Base-by-base conservation (phyloP, 2,329 filamentous ascomycete genomes). In the Coleophoma cylindrospora region DNA sequence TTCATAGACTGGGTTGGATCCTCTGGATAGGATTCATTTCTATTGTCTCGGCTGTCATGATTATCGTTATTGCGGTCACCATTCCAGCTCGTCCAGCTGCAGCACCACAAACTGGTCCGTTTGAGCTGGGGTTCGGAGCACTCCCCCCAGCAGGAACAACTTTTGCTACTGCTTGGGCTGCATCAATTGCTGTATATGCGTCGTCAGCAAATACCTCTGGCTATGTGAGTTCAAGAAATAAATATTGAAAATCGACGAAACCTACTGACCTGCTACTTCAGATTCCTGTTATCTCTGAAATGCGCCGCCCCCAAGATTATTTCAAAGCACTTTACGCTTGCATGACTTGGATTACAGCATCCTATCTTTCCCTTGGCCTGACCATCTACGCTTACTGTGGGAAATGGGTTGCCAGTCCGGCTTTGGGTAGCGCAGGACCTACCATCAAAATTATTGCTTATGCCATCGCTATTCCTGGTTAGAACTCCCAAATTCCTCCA, bases 301-400 rank as follows among this genome's bases (percentile, higher is more conserved):
- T 52, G 46, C 33, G 47, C 21, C 32, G 40, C 6, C 50, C 50
- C 8, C 46, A 32, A 43, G 50, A 52, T 17, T 52, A 52, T 36
- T 45, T 45, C 37, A 52, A 52, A 32, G 32, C 36, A 14, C 33
- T 51, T 9, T 48, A 48, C n/a, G 34, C 22, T 3, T 51, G 50
- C 40, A 40, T 48, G 45, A 36, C 34, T 2, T 40, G 38, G 38
- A 45, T 51, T 22, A 48, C 45, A 2, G 37, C 45, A 3, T 45
- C 45, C 13, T 51, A 51, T 17, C 45, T 51, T 17, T 34, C 50
- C 34, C 17, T 51, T 3, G 32, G 34, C 11, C 21, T 48, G 14
- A 78, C 83, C 3, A 76, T 84, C 5, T 84, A 84, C 64, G 69
- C 72, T 38, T 84, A 72, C 67, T 82, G 79, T 55, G 81, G 81